These are phyloP conservation scores for Penicillium sp. DNA, from an alignment of 2,329 filamentous ascomycete species.

Conservation along the genomic window DNA sequence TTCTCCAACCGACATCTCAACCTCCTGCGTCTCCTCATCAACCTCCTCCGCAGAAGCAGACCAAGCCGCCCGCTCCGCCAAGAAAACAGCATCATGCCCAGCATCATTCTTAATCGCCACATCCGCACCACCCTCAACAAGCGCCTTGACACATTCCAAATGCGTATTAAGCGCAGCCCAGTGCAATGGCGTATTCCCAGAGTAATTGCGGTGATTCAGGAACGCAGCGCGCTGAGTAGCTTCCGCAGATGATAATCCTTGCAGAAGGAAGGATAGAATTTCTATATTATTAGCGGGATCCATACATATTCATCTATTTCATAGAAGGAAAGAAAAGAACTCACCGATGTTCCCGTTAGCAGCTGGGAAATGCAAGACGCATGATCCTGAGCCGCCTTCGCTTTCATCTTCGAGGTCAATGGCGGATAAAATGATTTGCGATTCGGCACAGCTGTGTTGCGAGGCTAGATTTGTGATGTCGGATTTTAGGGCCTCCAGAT, in stretches of 20 bases:
- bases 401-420: constrained; percentile 72
- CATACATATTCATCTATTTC: too few species aligned
- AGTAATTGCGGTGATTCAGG: constrained; percentile 59
- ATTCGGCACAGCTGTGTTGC: constrained; percentile 54
- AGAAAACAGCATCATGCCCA: constrained; percentile 72
- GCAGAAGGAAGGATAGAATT: constrained; percentile 47
- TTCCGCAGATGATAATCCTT: constrained; percentile 29
- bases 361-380: constrained; percentile 76
- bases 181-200: constrained; percentile 86
- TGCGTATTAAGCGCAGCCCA: constrained; percentile 92
- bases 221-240: constrained; percentile 24
- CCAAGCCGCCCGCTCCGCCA: constrained; percentile 66
- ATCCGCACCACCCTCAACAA: constrained; percentile 71
- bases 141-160: constrained; percentile 67
- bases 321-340: constrained; percentile 18
- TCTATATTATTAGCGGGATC: constrained; percentile 30
- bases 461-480: constrained; percentile 56
- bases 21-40: constrained; percentile 19
- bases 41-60: constrained; percentile 51
- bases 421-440: constrained; percentile 63
- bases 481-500: constrained; percentile 60
- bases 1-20: constrained; percentile 23
- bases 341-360: constrained; percentile 81
- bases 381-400: constrained; percentile 48
- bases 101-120: constrained; percentile 73